These are phyloP conservation scores for Cylindrotheca closterium DNA, from an alignment of 108 stramenopile species.

Conservation along the genomic window DNA sequence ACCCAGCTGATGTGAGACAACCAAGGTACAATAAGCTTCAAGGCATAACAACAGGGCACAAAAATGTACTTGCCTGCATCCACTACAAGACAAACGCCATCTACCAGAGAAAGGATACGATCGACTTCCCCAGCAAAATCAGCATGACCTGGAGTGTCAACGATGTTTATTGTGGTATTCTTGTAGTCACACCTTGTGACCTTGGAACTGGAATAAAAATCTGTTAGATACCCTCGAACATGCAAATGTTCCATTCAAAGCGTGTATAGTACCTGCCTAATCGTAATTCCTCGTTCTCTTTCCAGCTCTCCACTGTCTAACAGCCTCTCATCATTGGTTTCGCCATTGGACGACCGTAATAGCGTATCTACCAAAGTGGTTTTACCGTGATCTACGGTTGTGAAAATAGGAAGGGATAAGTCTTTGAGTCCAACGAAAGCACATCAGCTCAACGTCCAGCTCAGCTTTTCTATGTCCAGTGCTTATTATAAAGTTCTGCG, in stretches of 20 bases:
- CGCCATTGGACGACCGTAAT: conserved; percentile 43
- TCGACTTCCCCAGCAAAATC: conserved; percentile 97
- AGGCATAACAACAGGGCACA: too few relatives aligned
- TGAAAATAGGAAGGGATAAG: conserved; percentile 94
- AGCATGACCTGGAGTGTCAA: conserved; percentile 94
- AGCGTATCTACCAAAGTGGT: conserved; percentile 94
- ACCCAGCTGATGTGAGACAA: too few relatives aligned
- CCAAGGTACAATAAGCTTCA: too few relatives aligned
- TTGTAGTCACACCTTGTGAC: conserved; percentile 70
- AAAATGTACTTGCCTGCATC: too few relatives aligned
- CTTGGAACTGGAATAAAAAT: conserved; percentile 91
- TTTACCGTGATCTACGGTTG: conserved; percentile 98
- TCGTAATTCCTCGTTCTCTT: conserved; percentile 95
- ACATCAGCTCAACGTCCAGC: too few relatives aligned
- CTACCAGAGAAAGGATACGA: conserved; percentile 89
- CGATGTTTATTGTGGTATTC: conserved; percentile 72
- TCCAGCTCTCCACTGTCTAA: conserved; percentile 97
- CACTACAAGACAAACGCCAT: conserved; percentile 89
- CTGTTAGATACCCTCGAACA: too few relatives aligned
- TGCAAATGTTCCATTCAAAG: too few relatives aligned
- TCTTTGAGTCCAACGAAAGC: too few relatives aligned
- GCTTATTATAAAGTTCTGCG: too few relatives aligned
- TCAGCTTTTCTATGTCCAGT: too few relatives aligned
- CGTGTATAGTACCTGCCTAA: too few relatives aligned
- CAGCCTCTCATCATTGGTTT: conserved; percentile 39